Conservation (phyloP, 345 rosid genomes). For the Conringia planisiliqua region DNA sequence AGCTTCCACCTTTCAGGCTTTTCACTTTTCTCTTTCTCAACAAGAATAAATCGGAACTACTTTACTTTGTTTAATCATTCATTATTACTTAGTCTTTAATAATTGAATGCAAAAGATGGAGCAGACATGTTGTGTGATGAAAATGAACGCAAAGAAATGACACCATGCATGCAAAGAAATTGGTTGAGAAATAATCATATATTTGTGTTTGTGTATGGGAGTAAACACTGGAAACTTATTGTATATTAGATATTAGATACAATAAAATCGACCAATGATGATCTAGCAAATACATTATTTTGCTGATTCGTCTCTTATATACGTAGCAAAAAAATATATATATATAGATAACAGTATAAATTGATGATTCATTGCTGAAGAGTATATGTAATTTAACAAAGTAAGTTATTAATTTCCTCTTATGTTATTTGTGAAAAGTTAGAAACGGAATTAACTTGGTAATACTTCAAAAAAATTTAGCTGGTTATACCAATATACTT, state of each 20-base stretch:
- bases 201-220: background rate
- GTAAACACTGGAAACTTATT: background rate
- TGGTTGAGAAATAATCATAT: background rate
- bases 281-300: too few species aligned
- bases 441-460: background rate
- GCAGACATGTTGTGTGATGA: background rate
- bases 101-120: conserved; percentile 18
- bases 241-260: background rate
- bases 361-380: too few species aligned
- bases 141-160: background rate
- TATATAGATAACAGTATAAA: too few species aligned
- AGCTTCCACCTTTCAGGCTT: conserved; percentile 21
- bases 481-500: too few species aligned
- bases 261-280: background rate
- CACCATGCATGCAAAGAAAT: background rate
- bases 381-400: background rate
- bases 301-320: too few species aligned
- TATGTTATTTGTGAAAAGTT: background rate
- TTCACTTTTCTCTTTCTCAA: conserved; percentile 15
- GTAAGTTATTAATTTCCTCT: too few species aligned
- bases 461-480: background rate
- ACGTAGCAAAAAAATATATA: too few species aligned
- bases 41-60: conserved; percentile 15
- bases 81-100: conserved; percentile 1
- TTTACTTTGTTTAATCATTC: conserved; percentile 26